Conservation (phyloP, 768 basidiomycete species). For the Mycena olivaceomarginata region DNA sequence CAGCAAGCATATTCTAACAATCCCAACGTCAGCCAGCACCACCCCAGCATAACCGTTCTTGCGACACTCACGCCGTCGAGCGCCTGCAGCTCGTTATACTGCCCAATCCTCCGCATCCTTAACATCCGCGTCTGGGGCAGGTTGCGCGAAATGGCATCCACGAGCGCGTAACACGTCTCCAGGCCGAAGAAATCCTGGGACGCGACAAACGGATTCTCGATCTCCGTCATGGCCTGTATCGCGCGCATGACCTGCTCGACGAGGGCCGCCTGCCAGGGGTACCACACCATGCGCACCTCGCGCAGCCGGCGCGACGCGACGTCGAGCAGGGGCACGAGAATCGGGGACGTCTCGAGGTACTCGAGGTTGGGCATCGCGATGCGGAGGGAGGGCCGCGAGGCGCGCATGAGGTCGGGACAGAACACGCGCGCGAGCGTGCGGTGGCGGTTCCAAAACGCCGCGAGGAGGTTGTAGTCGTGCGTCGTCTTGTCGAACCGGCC, state of each 20-base stretch:
- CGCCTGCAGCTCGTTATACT: slow-evolving; percentile 8
- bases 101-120: not conserved
- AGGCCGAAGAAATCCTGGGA: not conserved
- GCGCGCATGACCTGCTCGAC: not conserved
- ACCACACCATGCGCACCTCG: not conserved
- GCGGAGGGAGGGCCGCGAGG: not conserved
- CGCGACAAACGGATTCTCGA: not conserved
- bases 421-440: not conserved
- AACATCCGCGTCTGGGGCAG: not conserved
- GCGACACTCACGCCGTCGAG: not conserved
- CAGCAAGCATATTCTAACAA: not conserved
- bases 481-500: not conserved
- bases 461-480: slow-evolving; percentile 3
- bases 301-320: not conserved
- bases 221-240: not conserved
- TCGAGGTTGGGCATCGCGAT: not conserved
- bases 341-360: not conserved
- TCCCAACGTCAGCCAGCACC: not conserved
- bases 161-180: not conserved
- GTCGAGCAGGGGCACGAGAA: not conserved
- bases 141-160: not conserved
- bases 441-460: not conserved
- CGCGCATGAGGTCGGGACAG: not conserved
- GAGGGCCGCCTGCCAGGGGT: not conserved
- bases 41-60: not conserved